Percentiles rank a stretch among this genome's conserved stretches.
phyloP scores from a whole-genome alignment of 305 asterid genomes.

The Euphrasia arctica region DNA sequence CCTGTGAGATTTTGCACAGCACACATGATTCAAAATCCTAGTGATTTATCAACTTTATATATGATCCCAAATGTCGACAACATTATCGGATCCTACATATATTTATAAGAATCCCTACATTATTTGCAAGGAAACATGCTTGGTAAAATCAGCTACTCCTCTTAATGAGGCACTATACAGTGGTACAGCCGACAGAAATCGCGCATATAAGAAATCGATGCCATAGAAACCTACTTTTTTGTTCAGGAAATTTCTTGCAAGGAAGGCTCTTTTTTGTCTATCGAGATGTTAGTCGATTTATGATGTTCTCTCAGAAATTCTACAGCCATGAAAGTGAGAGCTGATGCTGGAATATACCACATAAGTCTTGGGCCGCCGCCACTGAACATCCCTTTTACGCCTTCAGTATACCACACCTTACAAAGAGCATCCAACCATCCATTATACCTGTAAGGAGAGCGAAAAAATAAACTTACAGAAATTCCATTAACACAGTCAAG shows the following conservation, averaged over 20 bases:
- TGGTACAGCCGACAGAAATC: not conserved
- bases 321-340: conserved; percentile 83
- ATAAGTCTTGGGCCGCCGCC: conserved; percentile 65
- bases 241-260: conserved; percentile 48
- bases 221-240: not conserved
- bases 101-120: conserved; percentile 22
- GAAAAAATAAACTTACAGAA: not conserved
- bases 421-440: conserved; percentile 65
- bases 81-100: not conserved
- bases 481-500: not conserved
- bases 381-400: conserved; percentile 61
- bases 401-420: conserved; percentile 71
- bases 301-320: conserved; percentile 64
- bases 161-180: not conserved
- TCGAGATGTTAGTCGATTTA: conserved; percentile 42
- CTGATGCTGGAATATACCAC: conserved; percentile 85
- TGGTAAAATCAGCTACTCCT: conserved; percentile 15
- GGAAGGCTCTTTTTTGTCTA: conserved; percentile 53
- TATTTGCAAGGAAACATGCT: conserved; percentile 10
- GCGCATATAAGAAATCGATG: not conserved
- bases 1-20: not conserved
- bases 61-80: too few species aligned
- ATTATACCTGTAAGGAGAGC: conserved; percentile 44
- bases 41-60: too few species aligned
- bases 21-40: not conserved